Evolutionary conservation across 1,284 basidiomycete species (phyloP), one percentile per base, ranked within the genome.

Genomic region (Tausonia pullulans): DNA sequence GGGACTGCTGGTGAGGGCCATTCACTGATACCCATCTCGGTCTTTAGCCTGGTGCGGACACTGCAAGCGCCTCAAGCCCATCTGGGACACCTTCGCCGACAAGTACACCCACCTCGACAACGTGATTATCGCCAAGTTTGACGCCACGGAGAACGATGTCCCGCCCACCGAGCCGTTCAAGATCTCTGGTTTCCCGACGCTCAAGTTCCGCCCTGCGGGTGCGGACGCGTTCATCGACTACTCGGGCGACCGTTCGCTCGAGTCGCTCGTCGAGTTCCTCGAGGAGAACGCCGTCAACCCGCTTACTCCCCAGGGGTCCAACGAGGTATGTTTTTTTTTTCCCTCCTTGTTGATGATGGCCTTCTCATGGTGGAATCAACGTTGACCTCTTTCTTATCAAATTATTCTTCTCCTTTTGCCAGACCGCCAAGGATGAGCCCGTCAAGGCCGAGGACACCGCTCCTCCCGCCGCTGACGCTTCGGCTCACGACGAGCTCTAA

Each of bases 191-290:
- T 98, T 96, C 90, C 95, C 95, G 8, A 98, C 96, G 2, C 77
- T 98, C 75, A 98, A 98, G 77, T 96, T 99, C 84, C 92, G 93
- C 79, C 83, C 87, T 9, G 95, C 96, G 40, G 94, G 95, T 62
- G 79, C 83, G 55, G 80, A 81, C 66, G 86, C 89, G 65, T 98
- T 94, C 79, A 79, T 97, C 68, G 91, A 97, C 75, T 97, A 93
- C 74, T 86, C 89, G 69, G 93, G 93, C 68, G 94, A 96, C 75
- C 86, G 93, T 69, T 86, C 87, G 6, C 78, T 92, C 68, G 92
- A 96, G 78, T 86, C 83, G 72, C 78, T 97, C 67, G 81, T 90
- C 69, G 83, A 88, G 67, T 96, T 92, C 76, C 78, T 94, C 59
- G 86, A 93, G 78, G 81, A 85, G 64, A 55, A 65, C 64, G 60